Percentiles rank a stretch among this genome's conserved stretches.
Conservation (phyloP, 371 early-diverging fungal genomes). For the Lichtheimia ramosa region DNA sequence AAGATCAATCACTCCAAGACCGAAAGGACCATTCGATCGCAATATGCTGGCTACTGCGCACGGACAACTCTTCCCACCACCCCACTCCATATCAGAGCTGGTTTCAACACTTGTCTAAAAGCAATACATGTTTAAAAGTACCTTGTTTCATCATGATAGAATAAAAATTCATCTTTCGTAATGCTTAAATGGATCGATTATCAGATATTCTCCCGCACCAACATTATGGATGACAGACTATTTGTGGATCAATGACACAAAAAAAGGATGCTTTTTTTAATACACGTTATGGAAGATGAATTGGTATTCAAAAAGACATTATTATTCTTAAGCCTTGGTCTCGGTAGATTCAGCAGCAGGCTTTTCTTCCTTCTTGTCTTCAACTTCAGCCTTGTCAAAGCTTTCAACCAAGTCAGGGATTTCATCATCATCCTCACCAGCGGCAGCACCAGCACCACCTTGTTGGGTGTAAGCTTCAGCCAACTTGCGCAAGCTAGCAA, state of each 20-base stretch:
- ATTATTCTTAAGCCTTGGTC: slow-evolving; percentile 9
- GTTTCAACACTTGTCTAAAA: too few species aligned
- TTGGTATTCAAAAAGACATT: slow-evolving; percentile 5
- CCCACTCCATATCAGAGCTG: too few species aligned
- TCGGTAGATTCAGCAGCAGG: slow-evolving; percentile 8
- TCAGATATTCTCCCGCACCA: too few species aligned
- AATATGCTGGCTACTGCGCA: too few species aligned
- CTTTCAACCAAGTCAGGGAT: slow-evolving; percentile 77
- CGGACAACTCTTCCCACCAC: too few species aligned
- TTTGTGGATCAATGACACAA: background rate
- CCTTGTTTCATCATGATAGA: too few species aligned
- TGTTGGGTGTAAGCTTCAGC: slow-evolving; percentile 81
- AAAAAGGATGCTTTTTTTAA: background rate
- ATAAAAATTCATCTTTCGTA: too few species aligned
- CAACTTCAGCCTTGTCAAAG: slow-evolving; percentile 56
- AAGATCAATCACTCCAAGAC: too few species aligned
- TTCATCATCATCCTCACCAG: slow-evolving; percentile 64
- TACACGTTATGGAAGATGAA: background rate
- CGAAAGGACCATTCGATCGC: too few species aligned
- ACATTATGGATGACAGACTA: too few species aligned
- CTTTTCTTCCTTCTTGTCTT: slow-evolving; percentile 42
- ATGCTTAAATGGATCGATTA: too few species aligned
- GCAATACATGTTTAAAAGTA: too few species aligned
- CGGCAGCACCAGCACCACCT: slow-evolving; percentile 51
- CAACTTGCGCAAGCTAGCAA: slow-evolving; percentile 84